phyloP scores from a whole-genome alignment of 257 asterid species.

The Petunia axillaris region DNA sequence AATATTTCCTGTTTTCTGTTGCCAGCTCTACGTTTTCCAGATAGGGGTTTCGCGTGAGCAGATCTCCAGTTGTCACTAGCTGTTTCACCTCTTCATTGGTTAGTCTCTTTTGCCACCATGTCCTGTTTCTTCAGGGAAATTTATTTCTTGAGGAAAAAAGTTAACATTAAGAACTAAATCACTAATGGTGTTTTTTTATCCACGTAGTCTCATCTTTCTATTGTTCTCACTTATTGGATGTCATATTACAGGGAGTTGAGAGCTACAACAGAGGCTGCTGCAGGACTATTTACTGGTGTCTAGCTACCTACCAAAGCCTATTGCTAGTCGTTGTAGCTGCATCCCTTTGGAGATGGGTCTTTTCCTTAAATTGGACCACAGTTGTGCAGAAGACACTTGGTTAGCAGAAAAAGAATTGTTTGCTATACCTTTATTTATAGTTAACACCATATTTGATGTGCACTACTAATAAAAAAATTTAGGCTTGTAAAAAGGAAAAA shows the following conservation, averaged over 20 bases:
- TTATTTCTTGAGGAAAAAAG: not conserved
- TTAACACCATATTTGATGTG: no score
- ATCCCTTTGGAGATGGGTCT: not conserved
- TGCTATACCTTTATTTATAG: no score
- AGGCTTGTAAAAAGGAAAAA: no score
- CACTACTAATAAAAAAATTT: no score
- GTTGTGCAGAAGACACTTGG: not conserved
- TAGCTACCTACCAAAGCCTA: not conserved
- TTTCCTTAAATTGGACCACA: not conserved
- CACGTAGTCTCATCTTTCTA: not conserved
- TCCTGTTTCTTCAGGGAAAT: not conserved
- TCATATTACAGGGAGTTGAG: slow-evolving; percentile 4
- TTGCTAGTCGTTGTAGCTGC: not conserved
- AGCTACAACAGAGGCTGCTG: not conserved
- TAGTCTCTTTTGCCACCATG: slow-evolving; percentile 2
- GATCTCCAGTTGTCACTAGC: not conserved
- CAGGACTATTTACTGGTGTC: not conserved
- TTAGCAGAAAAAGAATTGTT: no score
- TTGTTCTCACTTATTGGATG: slow-evolving; percentile 4
- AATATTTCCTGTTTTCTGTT: not conserved
- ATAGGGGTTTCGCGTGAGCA: not conserved
- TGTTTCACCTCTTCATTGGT: slow-evolving; percentile 16
- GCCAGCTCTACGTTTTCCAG: slow-evolving; percentile 14
- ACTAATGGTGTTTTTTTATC: not conserved
- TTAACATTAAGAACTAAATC: not conserved